Base-by-base conservation (phyloP, 2,329 filamentous ascomycete species). In the Trichoderma polysporum region DNA sequence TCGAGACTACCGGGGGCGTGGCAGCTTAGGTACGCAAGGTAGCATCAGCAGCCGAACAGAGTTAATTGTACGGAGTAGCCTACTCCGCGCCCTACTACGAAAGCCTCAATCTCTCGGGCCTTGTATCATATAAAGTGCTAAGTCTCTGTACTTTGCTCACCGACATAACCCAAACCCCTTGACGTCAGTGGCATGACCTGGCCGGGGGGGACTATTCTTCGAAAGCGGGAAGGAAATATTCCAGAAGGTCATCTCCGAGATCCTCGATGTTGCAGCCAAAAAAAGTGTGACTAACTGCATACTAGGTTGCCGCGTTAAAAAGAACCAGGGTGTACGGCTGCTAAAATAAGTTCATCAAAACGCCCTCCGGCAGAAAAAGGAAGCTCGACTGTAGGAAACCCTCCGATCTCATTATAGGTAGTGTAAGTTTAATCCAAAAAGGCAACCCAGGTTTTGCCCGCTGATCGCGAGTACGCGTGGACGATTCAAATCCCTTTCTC, bases 181-280 rank as follows among this genome's bases (percentile, higher is more conserved):
- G 49, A 63, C 59, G 59, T 63, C 59, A 63, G 59, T 53, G 59
- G 35, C 59, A 52, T 52, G 59, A 59, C 56, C 19, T n/a, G 22
- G 15, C 25, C 22, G 17, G 35, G 58, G 41, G 17, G 29, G 12
- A n/a, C 17, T 17, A 52, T 52, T 39, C 41, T 62, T 53, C 35
- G 35, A 62, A 17, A 53, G 25, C 8, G 22, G 4, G 19, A 59
- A 31, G 56, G 37, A 47, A 59, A 27, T 22, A 19, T 63, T 63
- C 59, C 59, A 63, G 59, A 63, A 63, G 59, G 59, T 63, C 59
- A 63, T 63, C 35, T 63, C 49, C 59, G 59, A 63, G 49, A 63
- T 63, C 49, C 35, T 41, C 59, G 59, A 63, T 63, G 27, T 29
- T 60, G 33, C 47, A 45, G 41, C 13, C n/a, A n/a, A n/a, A n/a